phyloP scores from a whole-genome alignment of 352 stramenopile genomes.

The Pythium rishiriense region DNA sequence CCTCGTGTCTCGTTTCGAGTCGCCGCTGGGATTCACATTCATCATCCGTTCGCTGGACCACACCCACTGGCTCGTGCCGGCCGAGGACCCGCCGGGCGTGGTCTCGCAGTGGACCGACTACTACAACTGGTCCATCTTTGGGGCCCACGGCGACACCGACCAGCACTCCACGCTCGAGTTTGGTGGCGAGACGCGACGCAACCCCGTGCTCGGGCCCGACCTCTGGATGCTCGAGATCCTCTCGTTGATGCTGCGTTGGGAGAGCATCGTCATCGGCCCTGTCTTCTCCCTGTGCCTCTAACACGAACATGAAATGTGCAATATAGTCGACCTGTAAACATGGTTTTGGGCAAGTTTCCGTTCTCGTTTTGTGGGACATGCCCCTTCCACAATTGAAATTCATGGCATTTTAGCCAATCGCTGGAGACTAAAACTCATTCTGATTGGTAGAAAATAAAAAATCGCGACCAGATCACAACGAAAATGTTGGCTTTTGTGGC shows the following conservation, averaged over 20 bases:
- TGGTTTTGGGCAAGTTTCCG: no score
- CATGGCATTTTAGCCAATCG: background rate
- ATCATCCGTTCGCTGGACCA: slow-evolving; percentile 21
- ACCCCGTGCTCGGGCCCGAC: slow-evolving; percentile 5
- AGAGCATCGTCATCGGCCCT: slow-evolving; percentile 15
- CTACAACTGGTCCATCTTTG: slow-evolving; percentile 25
- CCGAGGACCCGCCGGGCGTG: slow-evolving; percentile 6
- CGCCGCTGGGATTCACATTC: background rate
- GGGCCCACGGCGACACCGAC: background rate
- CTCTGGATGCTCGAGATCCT: slow-evolving; percentile 29
- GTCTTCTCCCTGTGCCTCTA: slow-evolving; percentile 21
- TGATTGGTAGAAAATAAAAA: background rate
- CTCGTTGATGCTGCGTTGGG: slow-evolving; percentile 21
- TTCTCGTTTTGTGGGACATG: no score
- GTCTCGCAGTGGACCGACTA: slow-evolving; percentile 22
- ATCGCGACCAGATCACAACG: no score
- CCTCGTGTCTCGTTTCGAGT: slow-evolving; percentile 19
- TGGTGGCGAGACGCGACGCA: slow-evolving; percentile 14
- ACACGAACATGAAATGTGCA: background rate
- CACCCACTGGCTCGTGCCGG: background rate
- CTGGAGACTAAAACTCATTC: background rate
- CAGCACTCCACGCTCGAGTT: slow-evolving; percentile 20
- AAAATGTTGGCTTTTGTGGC: background rate
- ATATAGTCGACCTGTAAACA: background rate
- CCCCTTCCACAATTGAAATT: background rate